phyloP scores from a whole-genome alignment of 2,329 filamentous ascomycete species.

The Fusarium gaditjirri region DNA sequence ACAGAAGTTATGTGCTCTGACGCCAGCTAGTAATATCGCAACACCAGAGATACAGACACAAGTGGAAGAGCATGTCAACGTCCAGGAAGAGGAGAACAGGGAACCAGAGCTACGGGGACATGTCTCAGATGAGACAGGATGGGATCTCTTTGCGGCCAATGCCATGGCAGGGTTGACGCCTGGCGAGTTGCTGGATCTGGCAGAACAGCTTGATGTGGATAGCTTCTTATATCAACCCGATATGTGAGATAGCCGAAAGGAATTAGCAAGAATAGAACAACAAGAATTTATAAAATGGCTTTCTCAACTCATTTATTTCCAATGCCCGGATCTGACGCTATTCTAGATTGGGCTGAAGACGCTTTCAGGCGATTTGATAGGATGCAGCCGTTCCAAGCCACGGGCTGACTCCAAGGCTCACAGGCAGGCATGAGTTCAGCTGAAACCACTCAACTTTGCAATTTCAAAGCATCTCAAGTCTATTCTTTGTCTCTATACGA shows the following conservation, averaged over 20 bases:
- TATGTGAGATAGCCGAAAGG: not conserved
- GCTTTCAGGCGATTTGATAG: not conserved
- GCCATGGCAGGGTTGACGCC: slow-evolving; percentile 48
- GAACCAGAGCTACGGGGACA: not conserved
- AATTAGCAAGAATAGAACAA: too few relatives aligned
- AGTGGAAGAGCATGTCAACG: not conserved
- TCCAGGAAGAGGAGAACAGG: accelerated
- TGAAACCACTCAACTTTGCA: not conserved
- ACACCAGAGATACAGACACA: not conserved
- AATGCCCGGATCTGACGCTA: not conserved
- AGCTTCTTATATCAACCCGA: slow-evolving; percentile 36
- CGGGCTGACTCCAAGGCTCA: not conserved
- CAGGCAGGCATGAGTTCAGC: not conserved
- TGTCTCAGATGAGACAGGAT: slow-evolving; percentile 37
- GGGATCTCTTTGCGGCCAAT: slow-evolving; percentile 48
- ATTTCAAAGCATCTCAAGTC: accelerated
- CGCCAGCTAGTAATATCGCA: slow-evolving; percentile 35
- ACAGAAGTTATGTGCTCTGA: slow-evolving; percentile 50
- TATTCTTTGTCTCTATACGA: accelerated
- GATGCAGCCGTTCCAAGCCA: not conserved
- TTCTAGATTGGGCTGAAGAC: not conserved
- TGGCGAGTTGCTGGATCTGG: slow-evolving; percentile 46
- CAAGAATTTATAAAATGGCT: too few relatives aligned
- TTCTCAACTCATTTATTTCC: too few relatives aligned
- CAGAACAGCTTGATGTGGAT: slow-evolving; percentile 46